Conservation (phyloP, 1,284 basidiomycete species). For the Meira miltonrushii region DNA sequence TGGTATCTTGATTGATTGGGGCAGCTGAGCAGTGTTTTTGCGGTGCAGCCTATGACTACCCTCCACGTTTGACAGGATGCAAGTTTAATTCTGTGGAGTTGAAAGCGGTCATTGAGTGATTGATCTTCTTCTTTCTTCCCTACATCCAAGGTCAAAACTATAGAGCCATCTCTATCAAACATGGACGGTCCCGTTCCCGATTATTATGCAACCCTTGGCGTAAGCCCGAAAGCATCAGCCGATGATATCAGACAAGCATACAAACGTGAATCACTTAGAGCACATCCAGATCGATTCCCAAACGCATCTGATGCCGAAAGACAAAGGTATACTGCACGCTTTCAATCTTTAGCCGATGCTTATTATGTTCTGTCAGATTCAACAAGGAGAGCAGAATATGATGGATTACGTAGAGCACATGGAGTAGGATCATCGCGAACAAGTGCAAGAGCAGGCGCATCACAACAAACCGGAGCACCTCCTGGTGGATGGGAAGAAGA, state of each 20-base stretch:
- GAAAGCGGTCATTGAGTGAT: too few species aligned
- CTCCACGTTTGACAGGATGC: too few species aligned
- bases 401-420: conserved; percentile 21
- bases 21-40: too few species aligned
- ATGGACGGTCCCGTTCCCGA: conserved; percentile 24
- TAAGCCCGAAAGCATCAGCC: conserved; percentile 62
- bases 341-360: conserved; percentile 75
- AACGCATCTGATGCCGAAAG: conserved; percentile 69
- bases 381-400: conserved; percentile 70
- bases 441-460: neutral
- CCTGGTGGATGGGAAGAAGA: conserved; percentile 18
- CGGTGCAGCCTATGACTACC: too few species aligned
- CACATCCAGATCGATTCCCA: conserved; percentile 81
- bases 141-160: too few species aligned
- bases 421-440: conserved; percentile 18
- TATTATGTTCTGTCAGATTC: conserved; percentile 90
- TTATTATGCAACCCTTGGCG: conserved; percentile 44
- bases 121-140: too few species aligned
- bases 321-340: conserved; percentile 56
- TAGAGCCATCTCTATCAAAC: too few species aligned
- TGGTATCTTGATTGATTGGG: too few species aligned
- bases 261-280: conserved; percentile 69
- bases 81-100: too few species aligned
- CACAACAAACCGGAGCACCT: too few species aligned
- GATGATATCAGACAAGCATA: conserved; percentile 76